Conservation (phyloP, 768 basidiomycete species). For the Galerina sulciceps region DNA sequence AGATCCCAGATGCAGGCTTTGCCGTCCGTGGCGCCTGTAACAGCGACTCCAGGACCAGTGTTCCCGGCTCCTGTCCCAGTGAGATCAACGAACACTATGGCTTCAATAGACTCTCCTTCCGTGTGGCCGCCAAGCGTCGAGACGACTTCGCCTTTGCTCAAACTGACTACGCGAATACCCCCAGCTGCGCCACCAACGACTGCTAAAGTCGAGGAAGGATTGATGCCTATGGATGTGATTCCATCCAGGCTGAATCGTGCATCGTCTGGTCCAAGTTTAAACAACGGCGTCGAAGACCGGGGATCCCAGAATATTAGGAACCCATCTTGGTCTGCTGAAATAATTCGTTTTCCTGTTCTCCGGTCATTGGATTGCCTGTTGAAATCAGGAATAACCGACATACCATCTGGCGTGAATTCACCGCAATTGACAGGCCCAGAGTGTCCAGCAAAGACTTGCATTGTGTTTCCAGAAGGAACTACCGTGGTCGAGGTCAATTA, state of each 20-base stretch:
- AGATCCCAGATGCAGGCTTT: constrained; percentile 96
- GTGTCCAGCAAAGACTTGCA: constrained; percentile 96
- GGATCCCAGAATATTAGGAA: constrained; percentile 92
- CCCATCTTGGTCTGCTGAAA: constrained; percentile 86
- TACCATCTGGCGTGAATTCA: constrained; percentile 90
- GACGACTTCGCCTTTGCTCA: constrained; percentile 86
- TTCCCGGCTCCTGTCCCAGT: constrained; percentile 43
- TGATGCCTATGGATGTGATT: constrained; percentile 86
- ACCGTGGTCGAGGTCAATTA: constrained; percentile 5
- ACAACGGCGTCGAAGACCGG: constrained; percentile 72
- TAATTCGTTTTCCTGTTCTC: constrained; percentile 76
- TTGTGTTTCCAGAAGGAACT: constrained; percentile 95
- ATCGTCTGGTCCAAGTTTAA: constrained; percentile 76
- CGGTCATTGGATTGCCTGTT: neutral
- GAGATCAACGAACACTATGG: constrained; percentile 82
- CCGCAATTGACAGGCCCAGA: constrained; percentile 83
- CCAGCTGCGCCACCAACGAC: constrained; percentile 89
- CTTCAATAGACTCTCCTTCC: constrained; percentile 88
- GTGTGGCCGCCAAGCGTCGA: constrained; percentile 80
- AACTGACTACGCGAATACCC: constrained; percentile 83
- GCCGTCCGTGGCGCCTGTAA: constrained; percentile 92
- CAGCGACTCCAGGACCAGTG: constrained; percentile 63
- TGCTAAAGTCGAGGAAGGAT: constrained; percentile 86
- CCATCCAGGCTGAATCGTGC: constrained; percentile 81
- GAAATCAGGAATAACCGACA: constrained; percentile 1